Evolutionary conservation across 1,284 basidiomycete genomes (phyloP).

Genomic region (Mycocalia duriaeana): DNA sequence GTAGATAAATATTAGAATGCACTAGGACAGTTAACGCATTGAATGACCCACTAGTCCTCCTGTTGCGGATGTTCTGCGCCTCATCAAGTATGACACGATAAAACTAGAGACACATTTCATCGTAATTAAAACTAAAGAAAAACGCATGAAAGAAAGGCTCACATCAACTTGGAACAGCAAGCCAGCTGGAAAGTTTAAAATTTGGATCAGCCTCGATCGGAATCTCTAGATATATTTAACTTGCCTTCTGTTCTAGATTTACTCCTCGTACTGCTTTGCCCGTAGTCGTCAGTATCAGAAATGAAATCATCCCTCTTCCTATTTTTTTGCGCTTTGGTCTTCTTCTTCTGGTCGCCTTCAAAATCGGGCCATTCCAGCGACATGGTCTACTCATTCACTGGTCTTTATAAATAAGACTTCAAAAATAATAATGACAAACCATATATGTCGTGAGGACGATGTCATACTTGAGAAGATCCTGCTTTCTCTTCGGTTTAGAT

Average conservation of each 20-base stretch:
- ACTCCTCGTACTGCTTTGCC: slow-evolving; percentile 28
- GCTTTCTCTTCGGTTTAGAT: slow-evolving; percentile 33
- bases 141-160: slow-evolving; percentile 11
- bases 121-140: slow-evolving; percentile 2
- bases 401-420: background rate
- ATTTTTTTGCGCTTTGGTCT: slow-evolving; percentile 35
- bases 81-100: slow-evolving; percentile 53
- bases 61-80: slow-evolving; percentile 51
- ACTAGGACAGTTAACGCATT: slow-evolving; percentile 2
- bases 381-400: slow-evolving; percentile 37
- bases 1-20: slow-evolving; percentile 1
- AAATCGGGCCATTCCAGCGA: slow-evolving; percentile 52
- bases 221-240: no score
- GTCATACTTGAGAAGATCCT: slow-evolving; percentile 45
- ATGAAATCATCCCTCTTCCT: slow-evolving; percentile 35
- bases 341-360: slow-evolving; percentile 38
- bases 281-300: slow-evolving; percentile 35
- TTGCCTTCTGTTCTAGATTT: no score
- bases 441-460: slow-evolving; percentile 54
- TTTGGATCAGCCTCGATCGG: background rate
- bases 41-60: slow-evolving; percentile 35
- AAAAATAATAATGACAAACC: slow-evolving; percentile 24
- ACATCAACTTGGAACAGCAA: slow-evolving; percentile 46
- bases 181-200: slow-evolving; percentile 27
- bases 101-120: slow-evolving; percentile 31